phyloP scores from a whole-genome alignment of 805 yeast genomes.

The Myxozyma kluyveri region DNA sequence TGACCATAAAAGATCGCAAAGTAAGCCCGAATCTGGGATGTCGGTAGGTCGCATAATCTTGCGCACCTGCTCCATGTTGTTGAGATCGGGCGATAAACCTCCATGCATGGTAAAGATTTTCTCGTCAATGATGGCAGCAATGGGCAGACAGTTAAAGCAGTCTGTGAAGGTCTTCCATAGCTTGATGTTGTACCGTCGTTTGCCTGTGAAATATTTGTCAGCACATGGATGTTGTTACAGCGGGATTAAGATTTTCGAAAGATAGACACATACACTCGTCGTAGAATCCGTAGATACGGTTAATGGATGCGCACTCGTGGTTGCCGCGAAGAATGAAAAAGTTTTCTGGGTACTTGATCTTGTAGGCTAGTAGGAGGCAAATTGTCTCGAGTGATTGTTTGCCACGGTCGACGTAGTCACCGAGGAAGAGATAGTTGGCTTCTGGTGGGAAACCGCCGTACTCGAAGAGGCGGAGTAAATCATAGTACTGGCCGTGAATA shows the following conservation, averaged over 20 bases:
- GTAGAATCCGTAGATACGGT: conserved; percentile 96
- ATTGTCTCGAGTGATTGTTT: conserved; percentile 95
- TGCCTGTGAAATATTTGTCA: conserved; percentile 36
- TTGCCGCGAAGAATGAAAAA: conserved; percentile 95
- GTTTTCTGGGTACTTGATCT: conserved; percentile 97
- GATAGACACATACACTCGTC: conserved; percentile 72
- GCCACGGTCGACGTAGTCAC: conserved; percentile 98
- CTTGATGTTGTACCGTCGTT: conserved; percentile 95
- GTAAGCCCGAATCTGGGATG: conserved; percentile 94
- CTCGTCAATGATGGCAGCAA: conserved; percentile 97
- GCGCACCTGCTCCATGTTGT: conserved; percentile 97
- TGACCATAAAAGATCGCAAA: conserved; percentile 96
- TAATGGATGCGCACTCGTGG: conserved; percentile 97
- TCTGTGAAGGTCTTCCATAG: conserved; percentile 99
- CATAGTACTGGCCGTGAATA: conserved; percentile 98
- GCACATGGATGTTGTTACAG: no score
- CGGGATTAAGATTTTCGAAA: no score
- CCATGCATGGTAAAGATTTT: conserved; percentile 99
- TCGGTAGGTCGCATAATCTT: conserved; percentile 99
- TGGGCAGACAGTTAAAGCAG: conserved; percentile 96
- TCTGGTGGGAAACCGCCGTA: conserved; percentile 99
- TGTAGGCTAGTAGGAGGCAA: conserved; percentile 88
- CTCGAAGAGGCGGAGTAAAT: conserved; percentile 89
- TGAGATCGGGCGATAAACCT: conserved; percentile 94
- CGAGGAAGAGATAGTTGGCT: conserved; percentile 90